Evolutionary conservation across 2,329 filamentous ascomycete species (phyloP).

Genomic region (Rutstroemia sp.): DNA sequence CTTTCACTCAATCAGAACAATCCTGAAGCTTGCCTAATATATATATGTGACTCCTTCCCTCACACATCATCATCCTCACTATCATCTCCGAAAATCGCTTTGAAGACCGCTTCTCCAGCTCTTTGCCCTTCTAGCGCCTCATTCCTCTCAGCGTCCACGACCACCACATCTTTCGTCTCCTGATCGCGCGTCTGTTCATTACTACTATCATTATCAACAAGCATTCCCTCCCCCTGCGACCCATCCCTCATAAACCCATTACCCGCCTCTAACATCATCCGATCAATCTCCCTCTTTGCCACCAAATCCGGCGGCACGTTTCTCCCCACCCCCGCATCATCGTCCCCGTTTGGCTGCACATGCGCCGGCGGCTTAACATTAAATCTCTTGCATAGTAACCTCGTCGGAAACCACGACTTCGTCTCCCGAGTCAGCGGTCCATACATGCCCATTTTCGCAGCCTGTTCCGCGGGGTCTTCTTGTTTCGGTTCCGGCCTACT

Average conservation of each 20-base stretch:
- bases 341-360: slow-evolving; percentile 41
- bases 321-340: slow-evolving; percentile 20
- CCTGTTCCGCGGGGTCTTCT: slow-evolving; percentile 74
- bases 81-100: slow-evolving; percentile 87
- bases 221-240: not conserved
- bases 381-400: slow-evolving; percentile 90
- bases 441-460: slow-evolving; percentile 88
- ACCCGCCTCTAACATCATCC: slow-evolving; percentile 42
- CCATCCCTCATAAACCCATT: slow-evolving; percentile 20
- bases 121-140: slow-evolving; percentile 67
- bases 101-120: slow-evolving; percentile 76
- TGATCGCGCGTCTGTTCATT: slow-evolving; percentile 4
- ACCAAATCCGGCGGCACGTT: slow-evolving; percentile 38
- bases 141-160: slow-evolving; percentile 67
- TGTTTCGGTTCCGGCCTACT: slow-evolving; percentile 46
- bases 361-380: slow-evolving; percentile 73
- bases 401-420: slow-evolving; percentile 68
- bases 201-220: slow-evolving; percentile 1
- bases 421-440: slow-evolving; percentile 74
- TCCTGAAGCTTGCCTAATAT: too few species aligned
- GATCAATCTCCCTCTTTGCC: slow-evolving; percentile 46
- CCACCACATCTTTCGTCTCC: slow-evolving; percentile 17
- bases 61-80: slow-evolving; percentile 42
- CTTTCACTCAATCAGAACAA: too few species aligned
- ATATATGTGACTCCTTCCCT: too few species aligned